These are phyloP conservation scores for Boletus edulis DNA, from an alignment of 768 basidiomycete genomes.

Conservation along the genomic window DNA sequence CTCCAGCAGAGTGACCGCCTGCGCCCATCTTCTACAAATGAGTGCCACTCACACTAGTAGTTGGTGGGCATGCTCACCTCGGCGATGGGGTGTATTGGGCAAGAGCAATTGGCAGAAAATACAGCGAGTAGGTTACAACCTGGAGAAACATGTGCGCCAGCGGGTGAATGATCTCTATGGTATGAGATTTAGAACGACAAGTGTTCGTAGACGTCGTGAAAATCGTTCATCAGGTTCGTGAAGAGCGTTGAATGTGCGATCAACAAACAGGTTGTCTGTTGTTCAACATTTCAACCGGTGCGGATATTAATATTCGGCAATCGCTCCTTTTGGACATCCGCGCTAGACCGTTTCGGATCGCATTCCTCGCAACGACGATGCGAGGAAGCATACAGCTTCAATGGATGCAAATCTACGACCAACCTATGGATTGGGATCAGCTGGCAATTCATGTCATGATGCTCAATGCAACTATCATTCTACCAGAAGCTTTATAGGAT, in stretches of 20 bases:
- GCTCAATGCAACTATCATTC: slow-evolving; percentile 18
- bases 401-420: slow-evolving; percentile 55
- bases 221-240: slow-evolving; percentile 17
- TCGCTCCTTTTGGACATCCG: slow-evolving; percentile 12
- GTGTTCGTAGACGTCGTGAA: slow-evolving; percentile 8
- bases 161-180: background rate
- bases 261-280: background rate
- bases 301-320: slow-evolving; percentile 1
- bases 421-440: slow-evolving; percentile 32
- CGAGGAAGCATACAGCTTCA: slow-evolving; percentile 53
- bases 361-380: slow-evolving; percentile 50
- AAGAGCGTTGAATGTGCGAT: background rate
- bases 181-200: slow-evolving; percentile 6
- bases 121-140: slow-evolving; percentile 9
- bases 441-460: background rate
- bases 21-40: slow-evolving; percentile 71
- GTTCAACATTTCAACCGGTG: slow-evolving; percentile 1
- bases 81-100: slow-evolving; percentile 26
- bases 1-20: slow-evolving; percentile 59
- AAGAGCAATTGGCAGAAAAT: slow-evolving; percentile 11
- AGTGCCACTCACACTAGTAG: background rate
- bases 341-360: background rate
- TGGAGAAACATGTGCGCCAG: slow-evolving; percentile 10
- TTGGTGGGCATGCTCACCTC: slow-evolving; percentile 15
- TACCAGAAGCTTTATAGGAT: slow-evolving; percentile 19